Base-by-base conservation (phyloP, 2,329 filamentous ascomycete genomes). In the Dactylellina drechsleri region DNA sequence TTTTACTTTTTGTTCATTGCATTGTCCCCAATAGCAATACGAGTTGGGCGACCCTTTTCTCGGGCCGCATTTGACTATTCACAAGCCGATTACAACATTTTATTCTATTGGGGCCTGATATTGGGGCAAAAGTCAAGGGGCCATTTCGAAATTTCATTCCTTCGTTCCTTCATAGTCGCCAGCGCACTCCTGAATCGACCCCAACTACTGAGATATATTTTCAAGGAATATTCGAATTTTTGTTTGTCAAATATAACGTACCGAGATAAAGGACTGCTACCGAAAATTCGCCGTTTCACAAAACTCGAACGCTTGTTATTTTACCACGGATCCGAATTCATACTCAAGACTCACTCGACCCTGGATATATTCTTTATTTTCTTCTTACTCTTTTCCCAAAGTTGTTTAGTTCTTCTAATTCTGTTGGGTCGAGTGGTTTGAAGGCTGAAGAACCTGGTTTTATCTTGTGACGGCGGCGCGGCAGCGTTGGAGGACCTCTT, bases 271-370 rank as follows among this genome's bases (percentile, higher is more conserved):
- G 18, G 12, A 18, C 12, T 3, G 18, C 8, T 20, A 50, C 66
- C 66, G 66, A 58, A 65, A 71, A 64, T 58, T 71, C 66, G 66
- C 66, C 66, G 66, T 59, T 45, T 58, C 20, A 20, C 31, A 36
- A 13, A 45, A 40, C 28, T 31, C 13, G 20, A 36, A 3, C 31
- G 31, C 31, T 36, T 36, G 31, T 5, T 7, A 36, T 36, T 36
- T 10, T 64, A 64, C 59, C 59, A 64, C 59, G 59, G 59, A 64
- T 52, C 28, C 31, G 10, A 36, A 36, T 36, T 7, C 31, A 36
- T 7, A 54, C 41, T 52, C 18, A 13, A 10, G 20, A 20, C 18
- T 23, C n/a, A n/a, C 6, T 52, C 7, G 47, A 10, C 47, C 49
- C 49, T 41, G 59, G 16, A 20, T 28, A 36, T 4, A 4, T 52